Evolutionary conservation across 495 filamentous ascomycete genomes (phyloP).

Genomic region (Hypoxylon fragiforme): DNA sequence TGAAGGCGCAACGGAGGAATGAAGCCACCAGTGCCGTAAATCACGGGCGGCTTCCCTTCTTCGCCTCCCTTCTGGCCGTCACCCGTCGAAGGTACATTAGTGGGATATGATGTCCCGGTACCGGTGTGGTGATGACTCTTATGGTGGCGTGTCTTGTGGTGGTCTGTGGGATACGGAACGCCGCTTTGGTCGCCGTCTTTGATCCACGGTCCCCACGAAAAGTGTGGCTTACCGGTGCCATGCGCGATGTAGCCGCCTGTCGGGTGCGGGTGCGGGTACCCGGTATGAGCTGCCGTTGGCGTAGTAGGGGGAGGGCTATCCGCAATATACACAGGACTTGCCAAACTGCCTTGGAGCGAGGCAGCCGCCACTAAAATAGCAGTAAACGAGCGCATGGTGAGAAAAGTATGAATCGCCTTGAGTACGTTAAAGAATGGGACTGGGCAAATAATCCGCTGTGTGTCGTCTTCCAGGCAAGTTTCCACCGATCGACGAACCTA

Average conservation of each 20-base stretch:
- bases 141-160: not conserved
- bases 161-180: not conserved
- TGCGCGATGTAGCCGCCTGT: conserved; percentile 6
- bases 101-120: not conserved
- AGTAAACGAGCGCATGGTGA: conserved; percentile 27
- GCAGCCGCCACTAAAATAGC: conserved; percentile 18
- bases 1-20: not conserved
- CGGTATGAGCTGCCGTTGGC: conserved; percentile 1
- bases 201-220: conserved; percentile 4
- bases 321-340: too few relatives aligned
- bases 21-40: conserved; percentile 4
- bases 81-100: not conserved
- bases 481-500: conserved; percentile 6
- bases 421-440: too few relatives aligned
- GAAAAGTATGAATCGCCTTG: not conserved
- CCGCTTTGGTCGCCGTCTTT: not conserved
- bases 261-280: conserved; percentile 11
- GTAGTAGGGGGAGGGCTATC: not conserved
- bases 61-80: not conserved
- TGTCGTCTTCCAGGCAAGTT: not conserved
- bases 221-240: too few relatives aligned
- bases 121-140: not conserved
- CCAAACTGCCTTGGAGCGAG: conserved; percentile 18
- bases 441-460: not conserved
- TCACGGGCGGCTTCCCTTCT: conserved; percentile 1